These are phyloP conservation scores for Alternaria atra DNA, from an alignment of 2,329 filamentous ascomycete species.

Conservation along the genomic window DNA sequence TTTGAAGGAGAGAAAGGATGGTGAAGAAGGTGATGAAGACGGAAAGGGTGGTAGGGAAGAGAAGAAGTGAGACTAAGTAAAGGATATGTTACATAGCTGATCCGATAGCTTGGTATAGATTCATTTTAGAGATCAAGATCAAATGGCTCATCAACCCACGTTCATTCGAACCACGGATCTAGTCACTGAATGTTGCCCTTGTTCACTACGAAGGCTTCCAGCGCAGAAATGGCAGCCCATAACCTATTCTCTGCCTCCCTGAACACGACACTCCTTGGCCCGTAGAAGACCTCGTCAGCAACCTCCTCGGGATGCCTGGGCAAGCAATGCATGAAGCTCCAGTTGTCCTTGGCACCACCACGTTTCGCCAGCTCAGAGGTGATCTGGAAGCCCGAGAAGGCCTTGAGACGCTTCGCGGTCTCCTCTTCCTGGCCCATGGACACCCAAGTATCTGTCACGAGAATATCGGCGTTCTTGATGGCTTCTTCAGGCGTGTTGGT, in stretches of 20 bases:
- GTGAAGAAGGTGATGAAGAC: not conserved
- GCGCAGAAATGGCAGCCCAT: constrained; percentile 84
- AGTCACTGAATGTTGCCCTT: constrained; percentile 75
- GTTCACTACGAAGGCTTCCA: constrained; percentile 94
- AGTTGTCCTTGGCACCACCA: constrained; percentile 85
- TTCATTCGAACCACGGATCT: constrained; percentile 39
- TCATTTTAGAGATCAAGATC: not conserved
- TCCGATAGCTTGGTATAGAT: not conserved
- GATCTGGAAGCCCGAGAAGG: constrained; percentile 90
- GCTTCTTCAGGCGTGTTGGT: constrained; percentile 84
- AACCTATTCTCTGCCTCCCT: constrained; percentile 93
- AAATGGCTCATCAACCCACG: not conserved
- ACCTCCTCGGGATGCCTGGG: constrained; percentile 94
- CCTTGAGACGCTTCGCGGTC: constrained; percentile 76
- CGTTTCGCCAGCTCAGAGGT: constrained; percentile 83
- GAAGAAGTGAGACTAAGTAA: not conserved
- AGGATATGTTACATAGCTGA: not conserved
- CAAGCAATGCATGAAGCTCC: constrained; percentile 99
- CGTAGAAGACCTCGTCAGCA: constrained; percentile 92
- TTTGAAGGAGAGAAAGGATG: constrained; percentile 33
- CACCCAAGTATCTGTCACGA: constrained; percentile 98
- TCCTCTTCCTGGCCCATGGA: constrained; percentile 98
- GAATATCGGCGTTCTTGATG: constrained; percentile 83
- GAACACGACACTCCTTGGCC: constrained; percentile 85
- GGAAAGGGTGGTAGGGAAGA: not conserved